Evolutionary conservation across 1,284 basidiomycete species (phyloP), one percentile per base, ranked within the genome.

Genomic region (Exobasidium cylindrosporum): DNA sequence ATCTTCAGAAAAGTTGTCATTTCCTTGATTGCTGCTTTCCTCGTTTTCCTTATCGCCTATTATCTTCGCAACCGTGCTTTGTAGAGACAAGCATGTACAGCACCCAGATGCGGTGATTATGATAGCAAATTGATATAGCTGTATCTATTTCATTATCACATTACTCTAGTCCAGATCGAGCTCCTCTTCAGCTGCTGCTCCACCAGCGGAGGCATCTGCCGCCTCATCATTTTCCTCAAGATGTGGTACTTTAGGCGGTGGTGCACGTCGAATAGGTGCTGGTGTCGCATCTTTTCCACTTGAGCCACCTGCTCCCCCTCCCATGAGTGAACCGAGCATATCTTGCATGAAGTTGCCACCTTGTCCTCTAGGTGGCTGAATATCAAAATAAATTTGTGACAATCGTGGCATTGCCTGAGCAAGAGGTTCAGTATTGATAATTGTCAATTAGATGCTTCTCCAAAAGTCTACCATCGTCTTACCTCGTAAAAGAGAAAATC

Each of bases 241-340:
- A 13, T 13, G 14, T 26, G 47, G 47, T 24, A 50, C n/a, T 4
- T 13, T 26, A 50, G 56, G 56, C 7, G 56, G 17, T 11, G 56
- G 56, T 26, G 56, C 43, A 4, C 40, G 52, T 28, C 45, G 35
- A 28, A 57, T 35, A 31, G 28, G 1, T 11, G 45, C 40, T 17
- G 56, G 30, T 46, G 52, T 21, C 21, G 56, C 43, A 7, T 10
- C 35, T n/a, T 17, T 26, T 6, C 57, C 47, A 35, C 17, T 35
- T 23, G 58, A 32, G 4, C 14, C 47, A 26, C 26, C 26, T 21
- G 4, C 6, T 30, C 17, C 49, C 23, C 69, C 59, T 11, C 63
- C 70, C 54, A 74, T 73, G 23, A 74, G 55, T 11, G 57, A 59
- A 2, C 67, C 66, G 59, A 74, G 72, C 73, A 74, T 74, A 59